Evolutionary conservation across 305 asterid species (phyloP), one percentile per base, ranked within the genome.

Genomic region (Fraxinus nigra): DNA sequence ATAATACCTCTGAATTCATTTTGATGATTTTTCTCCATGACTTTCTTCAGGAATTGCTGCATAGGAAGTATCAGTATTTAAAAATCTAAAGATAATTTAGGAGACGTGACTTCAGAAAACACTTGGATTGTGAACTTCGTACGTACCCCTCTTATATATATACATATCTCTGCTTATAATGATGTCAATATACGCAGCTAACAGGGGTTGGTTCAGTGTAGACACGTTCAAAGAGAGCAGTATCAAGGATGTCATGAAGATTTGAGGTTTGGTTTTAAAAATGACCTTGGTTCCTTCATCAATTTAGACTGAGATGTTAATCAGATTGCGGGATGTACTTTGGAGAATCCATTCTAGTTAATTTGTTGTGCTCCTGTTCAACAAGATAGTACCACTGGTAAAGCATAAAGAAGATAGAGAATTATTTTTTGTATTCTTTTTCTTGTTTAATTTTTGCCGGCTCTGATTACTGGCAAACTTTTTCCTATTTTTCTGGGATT

Each of bases 1-100:
- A 51, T 51, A 75, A 10, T 24, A 14, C 6, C 77, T 32, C 35
- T 37, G 8, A 48, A 37, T 4, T 51, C 24, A 18, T 67, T 79
- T 38, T 26, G 26, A 56, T 5, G 26, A 56, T 3, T 35, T 76
- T 16, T 78, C 22, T 80, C 80, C 79, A 35, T 81, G 65, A 72
- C 78, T 81, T 85, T 78, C 65, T 85, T 78, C 94, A 90, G 94
- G 94, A 81, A 88, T 90, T 77, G 94, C 94, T 72, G 86, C 94
- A 46, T 90, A 89, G 91, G 90, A 81, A 75, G 78, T 77, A 72
- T 87, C 84, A 82, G 86, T 80, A 75, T 59, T 70, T 81, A 81
- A 78, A 86, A 61, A 83, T 87, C 81, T 72, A 89, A 81, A 80
- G 92, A 87, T 87, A 89, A 89, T 88, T 91, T 51, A 87, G 90